Evolutionary conservation across 169 alveolate genomes (phyloP).

Genomic region (Toxoplasma gondii): DNA sequence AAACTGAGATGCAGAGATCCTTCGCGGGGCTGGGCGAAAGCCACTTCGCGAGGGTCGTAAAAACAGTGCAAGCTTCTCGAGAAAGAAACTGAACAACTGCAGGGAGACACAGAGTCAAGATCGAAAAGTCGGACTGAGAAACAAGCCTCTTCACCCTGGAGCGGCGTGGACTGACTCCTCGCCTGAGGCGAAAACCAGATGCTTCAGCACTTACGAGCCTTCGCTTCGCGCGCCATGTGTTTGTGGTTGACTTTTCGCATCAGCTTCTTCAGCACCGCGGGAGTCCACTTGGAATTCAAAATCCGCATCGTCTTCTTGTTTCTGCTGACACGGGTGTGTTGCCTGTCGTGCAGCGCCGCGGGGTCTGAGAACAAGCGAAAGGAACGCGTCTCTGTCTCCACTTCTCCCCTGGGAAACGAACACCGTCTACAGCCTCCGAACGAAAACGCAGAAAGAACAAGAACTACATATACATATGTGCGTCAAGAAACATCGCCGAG

Average conservation of each 20-base stretch:
- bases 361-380: not conserved
- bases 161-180: too few relatives aligned
- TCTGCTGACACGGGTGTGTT: slow-evolving; percentile 35
- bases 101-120: too few relatives aligned
- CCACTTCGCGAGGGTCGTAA: too few relatives aligned
- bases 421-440: not conserved
- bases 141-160: too few relatives aligned
- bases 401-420: not conserved
- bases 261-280: not conserved
- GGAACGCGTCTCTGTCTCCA: not conserved
- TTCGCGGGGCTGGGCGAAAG: too few relatives aligned
- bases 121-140: too few relatives aligned
- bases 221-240: not conserved
- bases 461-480: not conserved
- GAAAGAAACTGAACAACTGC: too few relatives aligned
- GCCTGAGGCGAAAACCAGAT: too few relatives aligned
- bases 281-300: slow-evolving; percentile 36
- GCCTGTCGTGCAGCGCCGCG: slow-evolving; percentile 30
- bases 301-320: not conserved
- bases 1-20: too few relatives aligned
- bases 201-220: not conserved
- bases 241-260: slow-evolving; percentile 2
- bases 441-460: not conserved
- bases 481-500: not conserved
- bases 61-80: too few relatives aligned